Evolutionary conservation across 2,329 filamentous ascomycete genomes (phyloP), one percentile per base, ranked within the genome.

Genomic region (Aquanectria penicillioides): DNA sequence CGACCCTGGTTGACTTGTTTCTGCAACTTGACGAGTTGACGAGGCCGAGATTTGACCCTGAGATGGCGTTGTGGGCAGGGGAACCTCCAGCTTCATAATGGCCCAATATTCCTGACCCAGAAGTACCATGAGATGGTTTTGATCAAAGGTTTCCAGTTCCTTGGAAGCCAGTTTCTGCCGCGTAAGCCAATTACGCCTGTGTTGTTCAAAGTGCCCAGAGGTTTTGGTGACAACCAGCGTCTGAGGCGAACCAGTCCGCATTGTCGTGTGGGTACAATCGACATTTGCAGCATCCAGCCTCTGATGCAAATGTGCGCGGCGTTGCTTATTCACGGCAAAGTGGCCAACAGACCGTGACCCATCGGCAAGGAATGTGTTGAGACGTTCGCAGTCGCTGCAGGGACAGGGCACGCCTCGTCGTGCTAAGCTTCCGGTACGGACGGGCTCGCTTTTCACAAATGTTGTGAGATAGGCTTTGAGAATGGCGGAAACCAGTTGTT

Each of bases 291-390:
- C 1, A 12, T 69, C 57, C 3, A 73, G 59, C 10, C 49, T 5
- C 4, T 38, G 9, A 7, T 69, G 64, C 1, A 74, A 11, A 47
- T 75, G 71, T 1, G 15, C 20, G 3, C 71, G 67, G 0, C 59
- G 56, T 13, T 33, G 6, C 23, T 69, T 59, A 12, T 22, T 53
- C 9, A 69, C 31, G 9, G 52, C 0, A 31, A 74, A 69, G 0
- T 17, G 44, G 3, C 22, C 47, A 10, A 59, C 36, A 1, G 11
- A 25, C 12, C 55, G 8, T 5, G 38, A 15, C 11, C 56, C 46
- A 22, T 59, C 36, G 8, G 20, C 17, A 11, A 76, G 70, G 57
- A 76, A 76, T 0, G 2, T 5, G 44, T 71, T 72, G 6, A 77
- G 56, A 0, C 4, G 0, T 1, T 3, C 4, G 51, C 74, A 77